A percentile compares a stretch with the other conserved stretches of the same genome.
Evolutionary conservation across 2,329 filamentous ascomycete genomes (phyloP).

Genomic region (Fusarium heterosporum): DNA sequence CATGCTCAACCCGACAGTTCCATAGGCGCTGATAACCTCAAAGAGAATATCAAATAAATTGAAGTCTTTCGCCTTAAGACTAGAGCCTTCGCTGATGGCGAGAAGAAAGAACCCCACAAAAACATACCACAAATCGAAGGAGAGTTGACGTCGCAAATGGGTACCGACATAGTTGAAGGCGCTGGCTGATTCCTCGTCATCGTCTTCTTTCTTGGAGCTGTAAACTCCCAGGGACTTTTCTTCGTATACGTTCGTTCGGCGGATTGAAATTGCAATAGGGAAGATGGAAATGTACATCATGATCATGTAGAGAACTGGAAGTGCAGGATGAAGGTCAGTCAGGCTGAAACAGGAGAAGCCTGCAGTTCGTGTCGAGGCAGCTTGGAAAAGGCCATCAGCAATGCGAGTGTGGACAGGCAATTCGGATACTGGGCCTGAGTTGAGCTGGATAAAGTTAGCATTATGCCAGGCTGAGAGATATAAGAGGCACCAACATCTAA

Average conservation of each 20-base stretch:
- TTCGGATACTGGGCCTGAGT: slow-evolving; percentile 74
- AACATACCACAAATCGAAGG: slow-evolving; percentile 98
- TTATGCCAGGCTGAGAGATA: not conserved
- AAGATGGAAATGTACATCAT: slow-evolving; percentile 99
- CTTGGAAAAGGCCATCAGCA: slow-evolving; percentile 90
- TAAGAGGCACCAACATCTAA: slow-evolving; percentile 76
- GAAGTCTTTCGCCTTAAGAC: slow-evolving; percentile 73
- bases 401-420: slow-evolving; percentile 81
- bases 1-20: slow-evolving; percentile 91
- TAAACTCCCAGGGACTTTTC: slow-evolving; percentile 87
- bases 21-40: slow-evolving; percentile 90
- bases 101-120: slow-evolving; percentile 95
- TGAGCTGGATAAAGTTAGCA: slow-evolving; percentile 64
- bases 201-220: slow-evolving; percentile 59
- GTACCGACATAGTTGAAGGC: slow-evolving; percentile 87
- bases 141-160: slow-evolving; percentile 91
- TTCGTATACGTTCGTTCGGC: slow-evolving; percentile 95
- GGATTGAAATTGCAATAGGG: slow-evolving; percentile 94
- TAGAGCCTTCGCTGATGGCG: slow-evolving; percentile 83
- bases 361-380: slow-evolving; percentile 87
- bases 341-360: slow-evolving; percentile 88
- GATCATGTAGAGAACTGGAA: slow-evolving; percentile 93
- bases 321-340: slow-evolving; percentile 82
- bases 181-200: slow-evolving; percentile 60
- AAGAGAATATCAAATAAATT: slow-evolving; percentile 80